phyloP scores from a whole-genome alignment of 2,329 filamentous ascomycete species.

The Calonectria multiphialidica region DNA sequence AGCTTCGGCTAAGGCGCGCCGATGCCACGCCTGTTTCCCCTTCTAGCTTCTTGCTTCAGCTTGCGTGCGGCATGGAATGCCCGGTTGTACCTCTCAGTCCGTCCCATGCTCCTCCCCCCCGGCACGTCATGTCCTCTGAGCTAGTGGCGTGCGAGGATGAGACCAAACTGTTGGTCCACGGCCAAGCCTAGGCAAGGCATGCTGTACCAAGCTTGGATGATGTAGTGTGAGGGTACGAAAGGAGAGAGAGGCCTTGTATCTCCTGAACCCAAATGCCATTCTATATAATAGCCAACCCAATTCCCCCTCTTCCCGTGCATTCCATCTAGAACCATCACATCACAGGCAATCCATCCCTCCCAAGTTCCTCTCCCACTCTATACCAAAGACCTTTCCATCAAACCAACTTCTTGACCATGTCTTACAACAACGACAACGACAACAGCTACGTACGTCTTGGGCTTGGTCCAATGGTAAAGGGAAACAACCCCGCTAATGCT shows the following conservation, averaged over 20 bases:
- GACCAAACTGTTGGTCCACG: not conserved
- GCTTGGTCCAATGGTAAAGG: not conserved
- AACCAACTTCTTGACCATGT: not conserved
- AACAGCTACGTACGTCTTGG: not conserved
- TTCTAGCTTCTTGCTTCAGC: slow-evolving; percentile 6
- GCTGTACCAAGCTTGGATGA: not conserved
- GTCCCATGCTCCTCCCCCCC: not conserved
- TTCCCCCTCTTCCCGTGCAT: not conserved
- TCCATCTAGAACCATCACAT: not conserved
- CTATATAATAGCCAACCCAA: not conserved
- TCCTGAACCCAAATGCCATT: not conserved
- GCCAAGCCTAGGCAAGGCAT: not conserved
- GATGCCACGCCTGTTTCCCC: slow-evolving; percentile 1
- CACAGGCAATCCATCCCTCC: not conserved
- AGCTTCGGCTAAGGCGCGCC: not conserved
- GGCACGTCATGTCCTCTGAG: slow-evolving; percentile 1
- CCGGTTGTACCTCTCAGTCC: not conserved
- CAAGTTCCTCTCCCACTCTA: not conserved
- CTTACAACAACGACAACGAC: slow-evolving; percentile 5
- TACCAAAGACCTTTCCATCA: not conserved
- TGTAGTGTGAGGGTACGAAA: not conserved
- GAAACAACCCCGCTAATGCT: not conserved
- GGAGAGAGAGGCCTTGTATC: not conserved
- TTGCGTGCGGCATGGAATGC: slow-evolving; percentile 1
- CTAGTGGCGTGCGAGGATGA: not conserved